Evolutionary conservation across 2,329 filamentous ascomycete genomes (phyloP).

Genomic region (Microascus cirrosus): DNA sequence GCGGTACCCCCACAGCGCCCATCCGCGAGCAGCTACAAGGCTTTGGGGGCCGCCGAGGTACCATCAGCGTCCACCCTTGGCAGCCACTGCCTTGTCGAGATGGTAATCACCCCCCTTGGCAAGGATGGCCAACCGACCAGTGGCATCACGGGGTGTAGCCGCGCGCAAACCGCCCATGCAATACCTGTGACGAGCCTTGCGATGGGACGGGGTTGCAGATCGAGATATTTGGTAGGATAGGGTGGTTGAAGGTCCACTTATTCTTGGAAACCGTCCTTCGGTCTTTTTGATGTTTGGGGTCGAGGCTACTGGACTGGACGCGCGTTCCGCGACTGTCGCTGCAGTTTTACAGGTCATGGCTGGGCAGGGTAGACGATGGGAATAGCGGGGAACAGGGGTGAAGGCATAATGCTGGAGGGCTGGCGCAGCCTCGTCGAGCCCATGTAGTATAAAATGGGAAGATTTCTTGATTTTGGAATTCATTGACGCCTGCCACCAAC

Average conservation of each 20-base stretch:
- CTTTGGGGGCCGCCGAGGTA: not conserved
- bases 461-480: no score
- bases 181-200: not conserved
- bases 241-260: not conserved
- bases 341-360: not conserved
- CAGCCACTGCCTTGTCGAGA: no score
- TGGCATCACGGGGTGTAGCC: not conserved
- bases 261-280: not conserved
- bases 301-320: not conserved
- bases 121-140: not conserved
- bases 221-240: not conserved
- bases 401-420: not conserved
- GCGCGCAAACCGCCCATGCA: not conserved
- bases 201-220: not conserved
- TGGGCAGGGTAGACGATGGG: not conserved
- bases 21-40: not conserved
- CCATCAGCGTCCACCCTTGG: not conserved
- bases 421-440: no score
- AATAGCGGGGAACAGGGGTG: not conserved
- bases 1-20: not conserved
- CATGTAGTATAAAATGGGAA: no score
- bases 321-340: not conserved
- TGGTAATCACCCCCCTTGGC: not conserved
- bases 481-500: no score
- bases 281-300: not conserved